Percentiles rank a stretch among this genome's conserved stretches.
These are phyloP conservation scores for Sonneratia alba DNA, from an alignment of 345 rosid species.

Conservation along the genomic window DNA sequence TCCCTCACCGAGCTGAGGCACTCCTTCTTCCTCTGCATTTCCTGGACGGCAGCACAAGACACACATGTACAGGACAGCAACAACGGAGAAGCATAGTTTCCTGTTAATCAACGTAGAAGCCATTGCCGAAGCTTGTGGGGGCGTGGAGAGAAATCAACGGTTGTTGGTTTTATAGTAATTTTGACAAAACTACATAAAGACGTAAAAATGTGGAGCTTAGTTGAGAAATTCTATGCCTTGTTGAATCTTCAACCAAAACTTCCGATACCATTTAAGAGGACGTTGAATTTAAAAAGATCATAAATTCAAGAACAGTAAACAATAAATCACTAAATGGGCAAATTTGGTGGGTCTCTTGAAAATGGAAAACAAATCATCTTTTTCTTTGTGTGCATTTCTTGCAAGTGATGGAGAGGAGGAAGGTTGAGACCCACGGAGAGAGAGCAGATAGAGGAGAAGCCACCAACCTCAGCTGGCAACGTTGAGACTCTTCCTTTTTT, in stretches of 20 bases:
- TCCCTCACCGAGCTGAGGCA: slow-evolving; percentile 3
- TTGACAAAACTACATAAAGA: neutral
- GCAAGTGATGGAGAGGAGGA: slow-evolving; percentile 11
- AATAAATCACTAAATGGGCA: neutral
- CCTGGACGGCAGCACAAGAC: slow-evolving; percentile 38
- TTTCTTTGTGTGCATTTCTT: slow-evolving; percentile 8
- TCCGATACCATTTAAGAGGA: too few relatives aligned
- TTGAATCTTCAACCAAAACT: too few relatives aligned
- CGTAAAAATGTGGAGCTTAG: slow-evolving; percentile 3
- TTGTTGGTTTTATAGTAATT: neutral
- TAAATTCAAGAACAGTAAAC: too few relatives aligned
- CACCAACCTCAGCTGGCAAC: slow-evolving; percentile 34
- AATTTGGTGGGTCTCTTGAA: slow-evolving; percentile 16
- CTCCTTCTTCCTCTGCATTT: slow-evolving; percentile 18
- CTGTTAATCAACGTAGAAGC: slow-evolving; percentile 14
- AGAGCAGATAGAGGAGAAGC: slow-evolving; percentile 54
- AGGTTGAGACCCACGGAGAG: slow-evolving; percentile 23
- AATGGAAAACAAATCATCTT: neutral
- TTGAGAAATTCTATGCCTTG: slow-evolving; percentile 5
- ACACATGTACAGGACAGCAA: slow-evolving; percentile 18
- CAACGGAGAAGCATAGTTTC: slow-evolving; percentile 20
- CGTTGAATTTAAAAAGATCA: too few relatives aligned
- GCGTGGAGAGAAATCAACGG: neutral
- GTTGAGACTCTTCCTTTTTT: too few relatives aligned
- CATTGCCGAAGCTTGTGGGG: slow-evolving; percentile 30